Conservation (phyloP, 345 rosid species). For the Gossypium sturtianum region DNA sequence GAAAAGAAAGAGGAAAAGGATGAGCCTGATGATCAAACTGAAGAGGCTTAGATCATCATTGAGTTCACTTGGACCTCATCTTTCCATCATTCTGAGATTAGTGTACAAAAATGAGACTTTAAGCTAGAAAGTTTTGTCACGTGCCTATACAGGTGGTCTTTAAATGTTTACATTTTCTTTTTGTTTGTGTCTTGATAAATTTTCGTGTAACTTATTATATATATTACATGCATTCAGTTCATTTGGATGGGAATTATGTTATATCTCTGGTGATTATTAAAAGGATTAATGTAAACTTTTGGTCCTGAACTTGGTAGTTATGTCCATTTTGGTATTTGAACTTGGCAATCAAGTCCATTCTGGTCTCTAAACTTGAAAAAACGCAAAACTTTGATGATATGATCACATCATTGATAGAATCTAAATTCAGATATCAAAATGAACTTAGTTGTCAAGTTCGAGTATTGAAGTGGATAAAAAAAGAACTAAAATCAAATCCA, state of each 20-base stretch:
- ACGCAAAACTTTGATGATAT: too few relatives aligned
- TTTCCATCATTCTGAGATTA: constrained; percentile 11
- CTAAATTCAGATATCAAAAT: too few relatives aligned
- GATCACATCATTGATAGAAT: too few relatives aligned
- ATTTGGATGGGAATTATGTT: not conserved
- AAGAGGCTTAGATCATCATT: constrained; percentile 18
- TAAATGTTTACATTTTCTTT: not conserved
- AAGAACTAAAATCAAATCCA: too few relatives aligned
- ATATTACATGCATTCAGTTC: not conserved
- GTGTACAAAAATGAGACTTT: constrained; percentile 1
- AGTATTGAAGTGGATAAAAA: too few relatives aligned
- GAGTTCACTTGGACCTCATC: not conserved
- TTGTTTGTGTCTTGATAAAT: not conserved
- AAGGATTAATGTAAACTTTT: not conserved
- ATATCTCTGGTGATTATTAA: not conserved
- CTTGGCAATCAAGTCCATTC: too few relatives aligned
- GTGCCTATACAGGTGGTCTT: constrained; percentile 6
- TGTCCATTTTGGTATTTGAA: too few relatives aligned
- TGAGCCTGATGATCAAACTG: constrained; percentile 19
- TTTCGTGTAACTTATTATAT: not conserved
- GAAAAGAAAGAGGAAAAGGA: constrained; percentile 25
- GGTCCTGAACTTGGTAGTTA: too few relatives aligned
- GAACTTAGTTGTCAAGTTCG: too few relatives aligned
- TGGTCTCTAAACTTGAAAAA: too few relatives aligned
- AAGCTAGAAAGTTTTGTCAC: not conserved